Evolutionary conservation across 2,329 filamentous ascomycete species (phyloP), one percentile per base, ranked within the genome.

Genomic region (Epichloe amarillans): DNA sequence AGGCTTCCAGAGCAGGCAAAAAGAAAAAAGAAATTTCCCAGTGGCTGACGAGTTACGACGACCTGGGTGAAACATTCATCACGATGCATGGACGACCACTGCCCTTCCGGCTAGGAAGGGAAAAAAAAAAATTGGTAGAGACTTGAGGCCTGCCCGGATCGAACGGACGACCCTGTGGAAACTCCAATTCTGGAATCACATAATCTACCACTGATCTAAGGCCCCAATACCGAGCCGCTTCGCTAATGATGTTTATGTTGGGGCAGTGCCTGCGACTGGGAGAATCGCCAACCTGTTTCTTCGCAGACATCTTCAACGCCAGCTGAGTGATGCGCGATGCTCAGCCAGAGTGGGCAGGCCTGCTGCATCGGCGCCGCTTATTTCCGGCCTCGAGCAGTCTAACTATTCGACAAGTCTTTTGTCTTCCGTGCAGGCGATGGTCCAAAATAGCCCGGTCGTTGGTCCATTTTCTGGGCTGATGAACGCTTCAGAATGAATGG

Each of bases 91-190:
- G 3, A 30, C 30, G 30, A 30, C 30, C 30, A 10, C 3, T 30
- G 30, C 30, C 30, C 30, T 30, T 30, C 30, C 30, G 30, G 30
- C 8, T 30, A 30, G 30, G 30, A 30, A 11, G 30, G n/a, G n/a
- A n/a, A n/a, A 30, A 38, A 50, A 46, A 50, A 42, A 42, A 3
- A 2, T 15, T n/a, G 45, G 45, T 21, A 40, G 26, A 4, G 43
- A 21, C 26, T 51, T 51, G 49, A 51, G 43, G 49, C 49, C 47
- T 49, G 47, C 49, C 49, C 49, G 49, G 49, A 51, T 46, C 49
- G 49, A 51, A 51, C 42, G 37, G 49, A 46, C 45, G 38, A 51
- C 44, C 43, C 46, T 46, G 42, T 39, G 49, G 49, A 47, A 15
- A 41, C 49, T 51, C 49, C 43, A 42, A 33, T 2, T 12, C 49